Base-by-base conservation (phyloP, 768 basidiomycete genomes). In the Lactarius pseudohatsudake region DNA sequence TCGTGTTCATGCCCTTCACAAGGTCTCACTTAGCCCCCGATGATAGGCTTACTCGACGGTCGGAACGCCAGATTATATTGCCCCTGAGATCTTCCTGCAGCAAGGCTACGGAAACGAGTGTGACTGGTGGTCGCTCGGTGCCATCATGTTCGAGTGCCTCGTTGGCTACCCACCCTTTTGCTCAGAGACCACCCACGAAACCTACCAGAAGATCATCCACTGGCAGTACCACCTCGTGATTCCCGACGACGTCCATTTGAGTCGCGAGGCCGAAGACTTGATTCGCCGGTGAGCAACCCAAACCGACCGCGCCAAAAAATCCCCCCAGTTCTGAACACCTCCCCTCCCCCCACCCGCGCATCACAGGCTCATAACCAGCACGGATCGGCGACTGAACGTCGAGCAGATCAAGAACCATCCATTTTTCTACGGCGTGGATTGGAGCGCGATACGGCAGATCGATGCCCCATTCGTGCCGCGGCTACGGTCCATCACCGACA, bases 101-200 rank as follows among this genome's bases (percentile, higher is more conserved):
- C 89, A 92, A 74, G 97, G 97, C n/a, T 98, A 98, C 75, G 94
- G 93, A 28, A 93, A 96, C 73, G 96, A 96, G 77, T 98, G 96
- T 74, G 97, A 99, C 77, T 98, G 96, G 95, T 99, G 97, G 97
- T 97, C 96, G 9, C 83, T 98, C 34, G 97, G 97, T 5, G 93
- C 95, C 20, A 98, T 98, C 80, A 96, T 94, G 91, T 99, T 97
- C 76, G 96, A 98, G 78, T 97, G 91, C 77, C 80, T 98, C 28
- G 93, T 98, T 70, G 97, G 97, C 63, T 98, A 97, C 77, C 94
- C 96, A 28, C 95, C 94, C 0, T 96, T 98, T 80, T 98, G 94
- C 77, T 94, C 94, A 4, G 95, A 98, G 76, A 91, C 91, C 61
- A 95, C 97, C 26, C 94, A 96, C 72, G 96, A 98, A 71, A 98